Base-by-base conservation (phyloP, 257 asterid genomes). In the Coffea eugenioides region DNA sequence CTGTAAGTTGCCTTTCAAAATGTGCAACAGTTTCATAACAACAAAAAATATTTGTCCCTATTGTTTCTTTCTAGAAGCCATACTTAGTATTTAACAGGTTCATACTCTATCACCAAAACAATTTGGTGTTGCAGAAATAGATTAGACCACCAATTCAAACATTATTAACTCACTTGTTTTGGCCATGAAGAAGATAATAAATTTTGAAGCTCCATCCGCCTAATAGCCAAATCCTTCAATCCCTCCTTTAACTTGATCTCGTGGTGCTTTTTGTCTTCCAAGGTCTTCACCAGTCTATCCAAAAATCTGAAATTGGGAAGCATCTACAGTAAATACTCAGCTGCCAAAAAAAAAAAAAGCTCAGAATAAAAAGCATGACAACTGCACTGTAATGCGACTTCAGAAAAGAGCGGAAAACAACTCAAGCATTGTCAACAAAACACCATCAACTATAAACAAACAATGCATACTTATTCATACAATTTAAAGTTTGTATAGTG, bases 171-270 rank as follows among this genome's bases (percentile, higher is more conserved):
- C 77, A 96, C 99, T 83, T 94, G 99, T 84, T 92, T 96, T 23
- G 99, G 99, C 99, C 98, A 96, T 12, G 96, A 92, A 8, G 94
- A 96, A 82, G 98, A 90, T 84, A 94, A 77, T 0, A 98, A 91
- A 79, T 96, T 96, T 84, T 96, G 99, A 85, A 96, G 97, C 85
- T 92, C 98, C 87, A 96, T 84, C 76, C 97, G 97, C 80, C 87
- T 96, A 65, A 82, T 59, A 76, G 85, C 86, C 83, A 94, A 88
- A 86, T 92, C 98, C 84, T 91, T 92, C 82, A 96, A 80, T 59
- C 97, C 97, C 71, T 88, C 97, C 84, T 88, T 94, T 56, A 96
- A 84, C 90, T 94, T 96, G 66, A 83, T 84, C 86, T 96, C 98
- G 36, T 88, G 99, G 73, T 82, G 92, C 85, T 94, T 93, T 92